Base-by-base conservation (phyloP, 495 filamentous ascomycete genomes). In the Trichoderma gamsii region DNA sequence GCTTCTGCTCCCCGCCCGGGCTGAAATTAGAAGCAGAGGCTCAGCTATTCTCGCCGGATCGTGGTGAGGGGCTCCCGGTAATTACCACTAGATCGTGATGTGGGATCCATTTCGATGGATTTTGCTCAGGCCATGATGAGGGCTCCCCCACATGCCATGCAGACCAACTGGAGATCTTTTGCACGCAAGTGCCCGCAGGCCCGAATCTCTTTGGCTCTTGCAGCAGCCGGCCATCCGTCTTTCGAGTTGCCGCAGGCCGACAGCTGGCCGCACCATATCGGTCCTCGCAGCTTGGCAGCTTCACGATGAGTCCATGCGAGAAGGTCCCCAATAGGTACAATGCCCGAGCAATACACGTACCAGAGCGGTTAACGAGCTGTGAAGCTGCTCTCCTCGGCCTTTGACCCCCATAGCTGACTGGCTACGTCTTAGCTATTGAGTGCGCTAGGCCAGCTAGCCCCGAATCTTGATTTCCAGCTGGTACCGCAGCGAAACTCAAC, bases 401-500 rank as follows among this genome's bases (percentile, higher is more conserved):
- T 3, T 11, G 23, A 61, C 27, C 9, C 23, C 56, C 21, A 21
- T 29, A 25, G 56, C 56, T 61, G 56, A 61, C 27, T 61, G 35
- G 35, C 56, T 61, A n/a, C 44, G 1, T 32, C 56, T 29, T 32
- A 61, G 56, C 56, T 61, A 61, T 61, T 32, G 56, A 61, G 23
- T 12, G 56, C 56, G 56, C 56, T 61, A 61, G 56, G 11, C 25
- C 23, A 61, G 56, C 49, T 61, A 61, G 56, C 11, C 27, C 25
- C 25, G 56, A 61, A 61, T 61, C 56, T 61, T 61, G 56, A 23
- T 61, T n/a, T 61, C 56, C 56, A 61, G 56, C 56, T 61, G 56
- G 56, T 11, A 49, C 23, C 56, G 11, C 25, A 21, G 23, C 56
- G 25, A 61, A 27, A 21, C 56, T n/a, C 56, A 32, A 13, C 56